These are phyloP conservation scores for Stenogyne calaminthoides DNA, from an alignment of 305 asterid genomes.

Conservation along the genomic window DNA sequence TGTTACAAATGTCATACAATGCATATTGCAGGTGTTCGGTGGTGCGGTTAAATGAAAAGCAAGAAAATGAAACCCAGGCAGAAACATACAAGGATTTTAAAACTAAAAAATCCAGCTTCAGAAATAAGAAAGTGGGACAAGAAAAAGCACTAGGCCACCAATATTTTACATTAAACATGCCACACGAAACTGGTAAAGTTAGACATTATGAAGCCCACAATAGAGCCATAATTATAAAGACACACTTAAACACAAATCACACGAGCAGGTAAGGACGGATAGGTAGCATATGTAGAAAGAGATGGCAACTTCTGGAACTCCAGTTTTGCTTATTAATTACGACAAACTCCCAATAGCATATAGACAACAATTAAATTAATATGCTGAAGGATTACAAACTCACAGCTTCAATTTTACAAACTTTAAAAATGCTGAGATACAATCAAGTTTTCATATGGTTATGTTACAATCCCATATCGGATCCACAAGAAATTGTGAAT, in stretches of 20 bases:
- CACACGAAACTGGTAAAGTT: neutral
- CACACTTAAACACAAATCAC: neutral
- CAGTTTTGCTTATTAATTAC: neutral
- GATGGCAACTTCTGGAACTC: neutral
- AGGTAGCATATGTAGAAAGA: neutral
- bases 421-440: neutral
- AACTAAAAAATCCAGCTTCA: neutral
- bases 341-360: neutral
- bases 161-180: neutral
- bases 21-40: constrained; percentile 15
- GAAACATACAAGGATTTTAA: neutral
- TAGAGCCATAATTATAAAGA: neutral
- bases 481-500: too few relatives aligned
- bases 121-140: neutral
- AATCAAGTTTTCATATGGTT: constrained; percentile 4
- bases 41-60: neutral
- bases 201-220: neutral
- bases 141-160: neutral
- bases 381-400: neutral
- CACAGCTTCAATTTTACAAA: neutral
- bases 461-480: too few relatives aligned
- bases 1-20: constrained; percentile 16
- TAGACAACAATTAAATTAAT: neutral
- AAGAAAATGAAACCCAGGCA: neutral
- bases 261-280: neutral